phyloP scores from a whole-genome alignment of 768 basidiomycete genomes.

The Termitomyces sp. region DNA sequence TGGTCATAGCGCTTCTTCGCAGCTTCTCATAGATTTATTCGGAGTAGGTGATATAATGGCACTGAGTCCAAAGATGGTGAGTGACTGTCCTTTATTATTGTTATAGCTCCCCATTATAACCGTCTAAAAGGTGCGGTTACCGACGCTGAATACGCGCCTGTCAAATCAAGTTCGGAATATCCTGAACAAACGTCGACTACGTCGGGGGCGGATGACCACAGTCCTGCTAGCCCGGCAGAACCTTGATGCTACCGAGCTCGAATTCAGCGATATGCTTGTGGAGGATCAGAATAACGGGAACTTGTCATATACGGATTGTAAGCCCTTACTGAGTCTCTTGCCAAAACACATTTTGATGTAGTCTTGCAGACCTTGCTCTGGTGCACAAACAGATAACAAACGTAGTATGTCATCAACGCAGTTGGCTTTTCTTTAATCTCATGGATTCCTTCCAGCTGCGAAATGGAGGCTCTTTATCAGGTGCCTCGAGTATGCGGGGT shows the following conservation, averaged over 20 bases:
- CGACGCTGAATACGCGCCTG: slow-evolving; percentile 63
- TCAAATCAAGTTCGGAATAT: slow-evolving; percentile 87
- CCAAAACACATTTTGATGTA: slow-evolving; percentile 3
- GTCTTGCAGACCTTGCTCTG: slow-evolving; percentile 37
- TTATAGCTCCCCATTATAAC: neutral
- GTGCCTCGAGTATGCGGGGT: slow-evolving; percentile 28
- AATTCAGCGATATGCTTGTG: slow-evolving; percentile 95
- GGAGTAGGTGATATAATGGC: slow-evolving; percentile 74
- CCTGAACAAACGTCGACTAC: slow-evolving; percentile 56
- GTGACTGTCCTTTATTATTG: slow-evolving; percentile 10
- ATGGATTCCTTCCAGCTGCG: slow-evolving; percentile 25
- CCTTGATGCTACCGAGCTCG: slow-evolving; percentile 87
- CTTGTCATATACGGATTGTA: slow-evolving; percentile 88
- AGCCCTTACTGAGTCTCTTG: slow-evolving; percentile 19
- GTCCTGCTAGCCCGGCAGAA: slow-evolving; percentile 85
- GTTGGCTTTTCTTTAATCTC: slow-evolving; percentile 12
- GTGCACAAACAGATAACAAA: slow-evolving; percentile 45
- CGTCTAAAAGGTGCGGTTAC: slow-evolving; percentile 55
- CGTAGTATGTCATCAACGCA: slow-evolving; percentile 26
- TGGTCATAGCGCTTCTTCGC: slow-evolving; percentile 75
- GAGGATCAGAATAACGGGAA: slow-evolving; percentile 98
- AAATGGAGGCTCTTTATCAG: slow-evolving; percentile 34
- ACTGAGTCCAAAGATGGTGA: slow-evolving; percentile 66
- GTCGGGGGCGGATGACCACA: slow-evolving; percentile 50
- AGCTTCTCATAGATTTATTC: slow-evolving; percentile 78